A percentile compares a stretch with the other conserved stretches of the same genome.
phyloP scores from a whole-genome alignment of 805 yeast genomes.

The Groenewaldozyma tartarivorans region DNA sequence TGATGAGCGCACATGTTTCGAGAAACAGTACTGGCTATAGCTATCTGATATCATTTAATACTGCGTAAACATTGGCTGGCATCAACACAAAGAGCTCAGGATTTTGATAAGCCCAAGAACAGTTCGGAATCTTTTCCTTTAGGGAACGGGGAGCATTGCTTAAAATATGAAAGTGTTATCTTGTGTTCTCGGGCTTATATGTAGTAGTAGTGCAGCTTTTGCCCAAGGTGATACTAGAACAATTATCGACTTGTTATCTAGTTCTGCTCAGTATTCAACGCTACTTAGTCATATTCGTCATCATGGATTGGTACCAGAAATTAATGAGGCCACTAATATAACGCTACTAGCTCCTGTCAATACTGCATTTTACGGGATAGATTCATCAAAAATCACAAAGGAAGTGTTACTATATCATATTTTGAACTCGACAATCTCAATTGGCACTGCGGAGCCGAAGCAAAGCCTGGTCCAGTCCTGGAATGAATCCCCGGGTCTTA shows the following conservation, averaged over 20 bases:
- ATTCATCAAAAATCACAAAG: conserved; percentile 11
- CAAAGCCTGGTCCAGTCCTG: background rate
- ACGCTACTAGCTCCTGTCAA: conserved; percentile 78
- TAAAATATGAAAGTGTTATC: too few species aligned
- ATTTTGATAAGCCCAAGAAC: too few species aligned
- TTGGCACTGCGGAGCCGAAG: conserved; percentile 19
- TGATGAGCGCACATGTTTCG: too few species aligned
- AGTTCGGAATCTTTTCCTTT: too few species aligned
- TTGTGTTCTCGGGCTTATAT: too few species aligned
- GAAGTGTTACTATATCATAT: conserved; percentile 25
- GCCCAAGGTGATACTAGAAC: conserved; percentile 13
- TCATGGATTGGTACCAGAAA: conserved; percentile 49
- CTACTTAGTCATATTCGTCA: conserved; percentile 54
- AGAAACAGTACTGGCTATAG: too few species aligned
- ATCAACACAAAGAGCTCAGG: too few species aligned
- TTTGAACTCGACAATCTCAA: conserved; percentile 26
- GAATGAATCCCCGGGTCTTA: background rate
- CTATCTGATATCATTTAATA: too few species aligned
- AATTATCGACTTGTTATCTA: conserved; percentile 58
- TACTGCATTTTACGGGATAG: conserved; percentile 45
- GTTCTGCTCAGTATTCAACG: conserved; percentile 56
- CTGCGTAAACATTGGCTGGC: too few species aligned
- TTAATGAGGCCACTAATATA: conserved; percentile 51
- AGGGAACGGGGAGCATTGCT: too few species aligned
- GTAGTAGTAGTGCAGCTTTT: too few species aligned